Base-by-base conservation (phyloP, 1,284 basidiomycete genomes). In the Exobasidium cylindrosporum region DNA sequence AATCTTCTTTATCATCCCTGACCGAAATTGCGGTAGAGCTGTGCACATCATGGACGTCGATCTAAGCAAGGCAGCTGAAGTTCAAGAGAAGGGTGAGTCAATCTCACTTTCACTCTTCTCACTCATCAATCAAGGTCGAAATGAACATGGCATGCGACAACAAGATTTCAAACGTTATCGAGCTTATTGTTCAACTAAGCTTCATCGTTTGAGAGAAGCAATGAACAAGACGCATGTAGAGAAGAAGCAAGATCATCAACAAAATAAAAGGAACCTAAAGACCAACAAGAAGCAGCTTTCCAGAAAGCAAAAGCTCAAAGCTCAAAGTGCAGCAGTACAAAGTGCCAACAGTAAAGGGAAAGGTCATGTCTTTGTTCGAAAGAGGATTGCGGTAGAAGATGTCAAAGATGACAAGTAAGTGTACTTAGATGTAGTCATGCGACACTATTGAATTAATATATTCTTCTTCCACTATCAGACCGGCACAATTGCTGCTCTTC, bases 171-270 rank as follows among this genome's bases (percentile, higher is more conserved):
- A 85, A 68, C 87, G 91, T 61, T 94, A 94, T 82, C 85, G 89
- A 68, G 91, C 90, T 72, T 93, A 94, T 75, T 96, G 92, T 79
- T 86, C 89, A 14, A 91, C 91, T 79, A 88, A 91, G 77, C 89
- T 91, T 0, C 92, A 95, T 82, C 88, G 92, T 50, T 83, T 96
- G 54, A 87, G 93, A 64, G 89, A 89, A 43, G 85, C 87, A 1
- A 85, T 94, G 58, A 90, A 89, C 75, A 85, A 88, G 80, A 93
- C 91, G 11, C 91, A 93, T 44, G 53, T 63, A n/a, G 72, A 76
- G 35, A 62, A 53, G 24, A 40, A 46, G 17, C 67, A 71, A 31
- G 62, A 58, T 57, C 49, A 50, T 1, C 64, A 65, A 45, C 71
- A 70, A 65, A 40, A 2, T 26, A 40, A 50, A 13, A 21, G 26